Base-by-base conservation (phyloP, 768 basidiomycete genomes). In the Lentinula edodes region DNA sequence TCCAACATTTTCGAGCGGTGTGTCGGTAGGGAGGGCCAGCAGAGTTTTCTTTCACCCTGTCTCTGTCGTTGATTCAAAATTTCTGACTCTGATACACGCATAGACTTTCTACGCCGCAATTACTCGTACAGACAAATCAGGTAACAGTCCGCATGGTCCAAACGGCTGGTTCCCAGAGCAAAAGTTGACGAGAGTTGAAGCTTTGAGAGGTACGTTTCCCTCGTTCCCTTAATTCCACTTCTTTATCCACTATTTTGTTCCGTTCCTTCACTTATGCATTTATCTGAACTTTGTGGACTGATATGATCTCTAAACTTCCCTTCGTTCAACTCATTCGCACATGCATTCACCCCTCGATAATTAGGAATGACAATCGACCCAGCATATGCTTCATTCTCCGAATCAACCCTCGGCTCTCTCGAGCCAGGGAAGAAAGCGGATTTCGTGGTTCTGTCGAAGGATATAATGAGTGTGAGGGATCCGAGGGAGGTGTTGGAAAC, bases 151-250 rank as follows among this genome's bases (percentile, higher is more conserved):
- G 5, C 88, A 93, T 66, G 94, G 95, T 2, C 76, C 84, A 5
- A 83, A 75, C 7, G 95, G 95, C 61, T 96, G 95, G 94, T 95
- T 91, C 74, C 88, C 93, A 0, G 84, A 89, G 56, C 84, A 97
- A 72, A 79, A 84, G 50, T 73, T 97, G 62, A 87, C 86, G 23
- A 82, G 93, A 6, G 72, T 77, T 61, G 90, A 96, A 72, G 89
- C 94, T 8, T 75, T 96, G 20, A 80, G 83, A 80, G 90, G 89
- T 85, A 64, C 7, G 53, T 51, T 28, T 28, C 28, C 28, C 2
- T 28, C 3, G 28, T 28, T 28, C 28, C 28, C 28, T 28, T 28
- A 4, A 28, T 28, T 28, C 3, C 28, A 28, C 28, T 28, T 28
- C 28, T 28, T 28, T 28, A 28, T 28, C 28, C 3, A 28, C 28